Evolutionary conservation across 2,329 filamentous ascomycete species (phyloP).

Genomic region (Fusarium falciforme): DNA sequence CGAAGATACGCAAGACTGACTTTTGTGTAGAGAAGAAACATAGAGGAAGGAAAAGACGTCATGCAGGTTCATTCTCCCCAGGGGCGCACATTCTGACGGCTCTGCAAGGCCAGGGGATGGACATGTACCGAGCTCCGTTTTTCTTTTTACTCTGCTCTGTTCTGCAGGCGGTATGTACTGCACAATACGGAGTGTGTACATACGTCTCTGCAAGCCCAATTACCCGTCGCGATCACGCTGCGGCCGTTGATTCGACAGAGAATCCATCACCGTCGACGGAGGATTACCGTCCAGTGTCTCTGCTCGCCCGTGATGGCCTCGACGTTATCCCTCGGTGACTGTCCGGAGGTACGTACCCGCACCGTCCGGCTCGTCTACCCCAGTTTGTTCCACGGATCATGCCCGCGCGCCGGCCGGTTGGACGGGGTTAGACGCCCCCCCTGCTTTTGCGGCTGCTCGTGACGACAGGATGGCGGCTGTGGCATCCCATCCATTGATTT

Average conservation of each 20-base stretch:
- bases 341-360: constrained; percentile 42
- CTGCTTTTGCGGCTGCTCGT: constrained; percentile 27
- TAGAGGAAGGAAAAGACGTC: constrained; percentile 24
- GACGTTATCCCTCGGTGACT: constrained; percentile 39
- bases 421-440: not conserved
- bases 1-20: constrained; percentile 23
- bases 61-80: constrained; percentile 12
- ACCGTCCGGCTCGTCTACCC: not conserved
- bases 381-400: constrained; percentile 22
- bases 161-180: not conserved
- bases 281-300: not conserved
- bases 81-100: not conserved
- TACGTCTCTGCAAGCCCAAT: constrained; percentile 4
- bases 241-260: constrained; percentile 17
- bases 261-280: not conserved
- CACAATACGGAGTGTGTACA: not conserved
- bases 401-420: constrained; percentile 15
- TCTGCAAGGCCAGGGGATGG: constrained; percentile 7
- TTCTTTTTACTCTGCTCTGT: not conserved
- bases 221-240: constrained; percentile 30
- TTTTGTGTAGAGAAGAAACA: not conserved
- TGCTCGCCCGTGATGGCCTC: not conserved
- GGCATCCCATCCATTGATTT: constrained; percentile 7
- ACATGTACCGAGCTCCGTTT: constrained; percentile 2
- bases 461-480: constrained; percentile 18